Base-by-base conservation (phyloP, 306 rosid genomes). In the Benincasa hispida region DNA sequence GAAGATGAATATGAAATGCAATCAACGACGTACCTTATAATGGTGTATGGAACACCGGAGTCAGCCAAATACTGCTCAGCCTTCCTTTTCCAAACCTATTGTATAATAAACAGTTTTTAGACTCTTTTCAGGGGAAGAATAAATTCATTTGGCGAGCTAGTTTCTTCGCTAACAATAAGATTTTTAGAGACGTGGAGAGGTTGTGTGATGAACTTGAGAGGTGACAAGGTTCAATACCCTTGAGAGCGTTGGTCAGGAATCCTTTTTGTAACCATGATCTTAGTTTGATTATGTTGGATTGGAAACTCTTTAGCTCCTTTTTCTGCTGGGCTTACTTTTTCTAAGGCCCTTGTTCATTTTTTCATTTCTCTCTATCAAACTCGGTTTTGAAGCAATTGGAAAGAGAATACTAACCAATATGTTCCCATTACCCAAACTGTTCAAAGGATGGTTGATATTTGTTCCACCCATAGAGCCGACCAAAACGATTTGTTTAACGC, bases 381-480 rank as follows among this genome's bases (percentile, higher is more conserved):
- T 41, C 8, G 17, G 55, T 50, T 50, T 50, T 2, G 8, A 76
- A 79, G 22, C n/a, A 1, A 32, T 68, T 39, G 30, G 2, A 68
- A 61, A 82, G 76, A 75, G 79, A 63, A 22, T 54, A 87, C 97
- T 30, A 56, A 94, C 98, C 97, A 94, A 85, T 76, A 94, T 94
- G 75, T 94, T 91, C 78, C 98, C 98, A 55, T 89, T 89, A 22
- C 93, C 98, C 88, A 94, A 83, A 74, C 79, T 84, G 85, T 94
- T 94, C 87, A 94, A 78, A 74, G 96, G 96, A 79, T 91, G 85
- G 80, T 85, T 89, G 10, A 73, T 84, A 78, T 90, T 87, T 41
- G 93, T 93, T 76, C 98, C 98, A 47, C 97, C 97, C 98, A 94
- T 91, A 48, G 98, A 94, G 50, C 97, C 97, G 76, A 94, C 91